A percentile compares a stretch with the other conserved stretches of the same genome.
These are phyloP conservation scores for Dioscorea zingiberensis DNA, from an alignment of 106 monocot genomes.

Conservation along the genomic window DNA sequence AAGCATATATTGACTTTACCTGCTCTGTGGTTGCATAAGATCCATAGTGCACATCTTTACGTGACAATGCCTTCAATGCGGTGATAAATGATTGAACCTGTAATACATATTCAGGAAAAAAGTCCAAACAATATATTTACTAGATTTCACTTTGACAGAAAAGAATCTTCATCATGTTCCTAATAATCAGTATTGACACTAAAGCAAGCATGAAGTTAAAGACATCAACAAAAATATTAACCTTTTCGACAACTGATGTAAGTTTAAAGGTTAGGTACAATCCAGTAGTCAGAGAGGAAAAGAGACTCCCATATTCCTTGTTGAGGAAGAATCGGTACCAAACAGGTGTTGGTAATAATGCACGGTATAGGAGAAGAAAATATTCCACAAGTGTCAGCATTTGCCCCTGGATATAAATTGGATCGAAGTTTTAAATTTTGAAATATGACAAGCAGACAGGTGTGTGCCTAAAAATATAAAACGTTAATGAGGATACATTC, in stretches of 20 bases:
- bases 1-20: constrained; percentile 22
- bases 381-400: constrained; percentile 91
- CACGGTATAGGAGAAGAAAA: constrained; percentile 79
- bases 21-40: constrained; percentile 80
- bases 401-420: constrained; percentile 55
- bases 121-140: background rate
- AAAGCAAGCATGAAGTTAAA: background rate
- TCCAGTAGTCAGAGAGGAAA: constrained; percentile 90
- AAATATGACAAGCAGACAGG: background rate
- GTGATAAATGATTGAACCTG: constrained; percentile 77
- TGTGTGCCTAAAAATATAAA: too few species aligned
- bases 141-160: background rate
- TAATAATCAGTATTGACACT: too few species aligned
- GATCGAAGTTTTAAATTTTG: background rate
- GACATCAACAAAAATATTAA: constrained; percentile 8
- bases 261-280: constrained; percentile 89
- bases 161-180: background rate
- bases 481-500: too few species aligned
- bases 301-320: constrained; percentile 87
- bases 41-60: constrained; percentile 85
- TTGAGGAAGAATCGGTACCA: constrained; percentile 97
- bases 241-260: constrained; percentile 90
- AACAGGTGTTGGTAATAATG: constrained; percentile 78
- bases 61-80: constrained; percentile 67
- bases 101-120: background rate